Conservation (phyloP, 352 stramenopile species). For the Elongisporangium prolatum region DNA sequence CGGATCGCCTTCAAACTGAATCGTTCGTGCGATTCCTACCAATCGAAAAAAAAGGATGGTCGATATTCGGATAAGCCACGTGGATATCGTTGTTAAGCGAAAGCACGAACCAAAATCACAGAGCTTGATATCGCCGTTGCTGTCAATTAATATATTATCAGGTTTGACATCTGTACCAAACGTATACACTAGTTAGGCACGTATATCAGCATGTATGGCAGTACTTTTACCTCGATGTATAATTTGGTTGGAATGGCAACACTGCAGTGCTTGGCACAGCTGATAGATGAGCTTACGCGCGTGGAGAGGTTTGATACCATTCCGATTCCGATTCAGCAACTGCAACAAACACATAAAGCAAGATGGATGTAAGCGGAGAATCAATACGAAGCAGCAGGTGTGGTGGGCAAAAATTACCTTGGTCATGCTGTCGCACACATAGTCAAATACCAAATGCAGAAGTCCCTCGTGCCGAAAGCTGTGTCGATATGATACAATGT, state of each 20-base stretch:
- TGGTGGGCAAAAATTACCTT: slow-evolving; percentile 44
- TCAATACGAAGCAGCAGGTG: neutral
- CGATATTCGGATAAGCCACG: neutral
- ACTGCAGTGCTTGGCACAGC: slow-evolving; percentile 70
- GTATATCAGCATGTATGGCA: neutral
- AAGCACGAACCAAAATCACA: slow-evolving; percentile 65
- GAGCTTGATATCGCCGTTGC: slow-evolving; percentile 61
- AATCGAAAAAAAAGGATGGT: neutral
- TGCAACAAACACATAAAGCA: slow-evolving; percentile 12
- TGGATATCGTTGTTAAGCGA: neutral
- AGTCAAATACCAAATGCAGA: slow-evolving; percentile 79
- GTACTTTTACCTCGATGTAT: slow-evolving; percentile 66
- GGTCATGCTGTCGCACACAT: slow-evolving; percentile 59
- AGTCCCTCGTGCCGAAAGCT: slow-evolving; percentile 76
- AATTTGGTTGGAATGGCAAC: slow-evolving; percentile 72
- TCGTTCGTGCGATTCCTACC: slow-evolving; percentile 55
- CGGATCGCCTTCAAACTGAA: slow-evolving; percentile 76
- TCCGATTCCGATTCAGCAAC: slow-evolving; percentile 54
- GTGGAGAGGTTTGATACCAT: slow-evolving; percentile 46
- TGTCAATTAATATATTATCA: slow-evolving; percentile 79
- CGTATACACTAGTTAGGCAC: neutral
- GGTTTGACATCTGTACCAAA: slow-evolving; percentile 61
- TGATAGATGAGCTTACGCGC: slow-evolving; percentile 57
- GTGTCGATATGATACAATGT: slow-evolving; percentile 80
- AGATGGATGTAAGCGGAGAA: neutral